Conservation (phyloP, 306 rosid species). For the Cucumis hystrix region DNA sequence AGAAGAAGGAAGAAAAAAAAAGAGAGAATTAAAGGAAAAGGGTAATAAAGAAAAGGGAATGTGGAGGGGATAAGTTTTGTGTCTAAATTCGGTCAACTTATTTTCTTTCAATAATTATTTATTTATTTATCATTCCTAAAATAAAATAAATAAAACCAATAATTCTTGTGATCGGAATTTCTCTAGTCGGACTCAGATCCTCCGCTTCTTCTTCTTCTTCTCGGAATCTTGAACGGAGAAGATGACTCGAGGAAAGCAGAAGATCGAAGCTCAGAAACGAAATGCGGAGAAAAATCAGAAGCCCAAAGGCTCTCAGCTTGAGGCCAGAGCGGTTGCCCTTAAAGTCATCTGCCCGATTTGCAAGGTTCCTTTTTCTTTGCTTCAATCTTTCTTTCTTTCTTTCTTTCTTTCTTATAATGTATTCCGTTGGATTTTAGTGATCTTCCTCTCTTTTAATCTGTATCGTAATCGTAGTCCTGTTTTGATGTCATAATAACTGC, state of each 20-base stretch:
- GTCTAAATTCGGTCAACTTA: neutral
- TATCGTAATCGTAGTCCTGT: neutral
- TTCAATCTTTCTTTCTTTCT: neutral
- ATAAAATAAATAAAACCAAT: neutral
- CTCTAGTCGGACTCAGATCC: neutral
- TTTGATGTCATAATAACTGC: neutral
- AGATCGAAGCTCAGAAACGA: conserved; percentile 83
- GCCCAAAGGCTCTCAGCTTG: conserved; percentile 70
- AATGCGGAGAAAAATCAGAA: conserved; percentile 83
- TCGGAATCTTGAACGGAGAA: neutral
- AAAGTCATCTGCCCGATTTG: conserved; percentile 71
- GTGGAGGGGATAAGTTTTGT: neutral
- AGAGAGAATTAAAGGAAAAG: neutral
- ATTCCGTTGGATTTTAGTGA: neutral
- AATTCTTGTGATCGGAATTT: neutral
- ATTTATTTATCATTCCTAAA: neutral
- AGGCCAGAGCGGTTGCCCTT: conserved; percentile 85
- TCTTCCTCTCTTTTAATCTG: neutral
- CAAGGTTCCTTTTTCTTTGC: conserved; percentile 33
- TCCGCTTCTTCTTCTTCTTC: neutral
- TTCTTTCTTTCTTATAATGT: neutral
- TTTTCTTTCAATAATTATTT: neutral
- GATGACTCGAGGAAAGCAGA: conserved; percentile 97
- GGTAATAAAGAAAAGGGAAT: neutral
- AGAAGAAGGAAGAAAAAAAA: too few relatives aligned